These are phyloP conservation scores for Tolypocladium nubicola DNA, from an alignment of 2,329 filamentous ascomycete genomes.

Conservation along the genomic window DNA sequence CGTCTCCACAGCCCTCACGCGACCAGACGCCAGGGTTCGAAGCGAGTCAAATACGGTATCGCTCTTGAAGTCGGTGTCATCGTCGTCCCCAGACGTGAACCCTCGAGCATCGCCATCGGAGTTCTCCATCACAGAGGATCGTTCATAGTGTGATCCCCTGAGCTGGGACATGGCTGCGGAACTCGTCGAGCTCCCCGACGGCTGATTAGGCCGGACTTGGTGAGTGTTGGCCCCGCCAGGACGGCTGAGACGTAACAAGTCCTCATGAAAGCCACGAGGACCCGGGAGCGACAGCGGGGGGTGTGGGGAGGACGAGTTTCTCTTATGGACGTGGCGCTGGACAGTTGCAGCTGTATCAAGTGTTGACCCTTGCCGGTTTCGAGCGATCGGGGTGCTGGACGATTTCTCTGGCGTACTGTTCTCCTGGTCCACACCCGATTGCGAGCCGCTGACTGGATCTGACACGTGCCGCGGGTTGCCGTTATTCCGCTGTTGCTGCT, in stretches of 20 bases:
- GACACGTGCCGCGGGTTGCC: constrained; percentile 42
- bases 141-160: constrained; percentile 19
- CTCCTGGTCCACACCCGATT: constrained; percentile 15
- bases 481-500: constrained; percentile 18
- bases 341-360: constrained; percentile 9
- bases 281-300: constrained; percentile 43
- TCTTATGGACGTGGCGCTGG: constrained; percentile 21
- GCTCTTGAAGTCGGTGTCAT: constrained; percentile 69
- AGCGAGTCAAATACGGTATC: constrained; percentile 70
- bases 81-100: constrained; percentile 59
- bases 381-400: constrained; percentile 3
- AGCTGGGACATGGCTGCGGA: constrained; percentile 30
- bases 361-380: constrained; percentile 6
- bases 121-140: constrained; percentile 51
- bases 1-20: constrained; percentile 55
- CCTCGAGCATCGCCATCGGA: constrained; percentile 59
- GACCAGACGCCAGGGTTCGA: constrained; percentile 58
- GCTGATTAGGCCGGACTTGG: constrained; percentile 27
- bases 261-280: constrained; percentile 39
- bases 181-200: constrained; percentile 31
- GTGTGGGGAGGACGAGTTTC: constrained; percentile 44
- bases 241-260: constrained; percentile 36
- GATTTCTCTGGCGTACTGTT: background rate
- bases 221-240: constrained; percentile 26
- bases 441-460: constrained; percentile 31